Conservation (phyloP, 371 early-diverging fungal species). For the Mucor plumbeus region DNA sequence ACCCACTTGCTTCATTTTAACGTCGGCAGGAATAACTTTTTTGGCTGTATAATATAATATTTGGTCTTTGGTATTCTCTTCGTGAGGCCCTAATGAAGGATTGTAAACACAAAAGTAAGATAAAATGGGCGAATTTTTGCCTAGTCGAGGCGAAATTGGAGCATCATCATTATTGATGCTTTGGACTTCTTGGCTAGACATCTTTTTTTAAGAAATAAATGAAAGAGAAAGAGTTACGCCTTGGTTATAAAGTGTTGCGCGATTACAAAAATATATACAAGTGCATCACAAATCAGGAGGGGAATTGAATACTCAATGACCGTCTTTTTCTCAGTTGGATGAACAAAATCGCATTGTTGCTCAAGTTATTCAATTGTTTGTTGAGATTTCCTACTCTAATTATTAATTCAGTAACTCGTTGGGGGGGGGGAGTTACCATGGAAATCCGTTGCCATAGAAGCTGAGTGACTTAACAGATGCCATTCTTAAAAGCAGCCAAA, state of each 20-base stretch:
- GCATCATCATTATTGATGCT: conserved; percentile 6
- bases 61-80: conserved; percentile 76
- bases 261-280: too few species aligned
- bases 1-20: conserved; percentile 83
- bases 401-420: too few species aligned
- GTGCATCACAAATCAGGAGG: too few species aligned
- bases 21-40: conserved; percentile 74
- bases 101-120: conserved; percentile 82
- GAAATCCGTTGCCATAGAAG: too few species aligned
- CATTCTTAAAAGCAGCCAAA: too few species aligned
- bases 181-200: conserved; percentile 15
- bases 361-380: too few species aligned
- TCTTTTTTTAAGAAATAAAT: neutral
- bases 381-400: too few species aligned
- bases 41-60: conserved; percentile 79
- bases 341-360: too few species aligned
- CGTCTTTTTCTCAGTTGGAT: too few species aligned
- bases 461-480: too few species aligned
- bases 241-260: neutral
- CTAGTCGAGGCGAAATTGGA: conserved; percentile 24
- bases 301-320: too few species aligned
- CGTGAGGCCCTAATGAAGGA: conserved; percentile 72
- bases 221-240: neutral
- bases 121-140: conserved; percentile 53
- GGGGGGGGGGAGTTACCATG: too few species aligned